Conservation (phyloP, 2,329 filamentous ascomycete species). For the Lachnellula willkommii region DNA sequence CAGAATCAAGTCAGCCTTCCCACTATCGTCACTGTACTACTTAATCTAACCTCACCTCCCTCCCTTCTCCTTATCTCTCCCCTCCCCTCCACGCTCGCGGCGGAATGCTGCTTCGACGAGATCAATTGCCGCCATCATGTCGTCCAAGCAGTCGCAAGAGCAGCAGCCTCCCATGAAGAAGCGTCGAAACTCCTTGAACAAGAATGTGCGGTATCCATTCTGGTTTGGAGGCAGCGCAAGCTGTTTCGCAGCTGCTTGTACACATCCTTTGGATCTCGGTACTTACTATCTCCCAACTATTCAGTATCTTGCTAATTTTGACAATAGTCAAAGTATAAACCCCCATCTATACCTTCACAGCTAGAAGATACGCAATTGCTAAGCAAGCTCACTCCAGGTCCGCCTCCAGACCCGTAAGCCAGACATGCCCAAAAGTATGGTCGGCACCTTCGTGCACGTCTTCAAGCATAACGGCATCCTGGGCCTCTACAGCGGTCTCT, state of each 20-base stretch:
- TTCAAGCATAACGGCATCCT: constrained; percentile 67
- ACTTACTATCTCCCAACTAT: constrained; percentile 38
- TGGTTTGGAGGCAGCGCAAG: constrained; percentile 97
- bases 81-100: neutral
- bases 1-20: neutral
- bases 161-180: constrained; percentile 14
- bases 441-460: constrained; percentile 79
- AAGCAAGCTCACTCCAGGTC: constrained; percentile 50
- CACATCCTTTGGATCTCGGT: constrained; percentile 90
- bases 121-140: constrained; percentile 21
- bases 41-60: neutral
- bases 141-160: constrained; percentile 16
- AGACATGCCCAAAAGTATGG: constrained; percentile 73
- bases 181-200: constrained; percentile 22
- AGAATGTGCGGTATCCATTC: constrained; percentile 59
- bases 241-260: constrained; percentile 84
- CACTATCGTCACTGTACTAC: too few species aligned
- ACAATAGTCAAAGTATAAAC: constrained; percentile 25
- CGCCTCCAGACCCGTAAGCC: constrained; percentile 78
- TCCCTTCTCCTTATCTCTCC: constrained; percentile 4
- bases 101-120: constrained; percentile 21
- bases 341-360: neutral
- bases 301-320: constrained; percentile 11
- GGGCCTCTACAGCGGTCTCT: constrained; percentile 86
- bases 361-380: neutral